Evolutionary conservation across 2,329 filamentous ascomycete genomes (phyloP), one percentile per base, ranked within the genome.

Genomic region (Penicillium sp.): DNA sequence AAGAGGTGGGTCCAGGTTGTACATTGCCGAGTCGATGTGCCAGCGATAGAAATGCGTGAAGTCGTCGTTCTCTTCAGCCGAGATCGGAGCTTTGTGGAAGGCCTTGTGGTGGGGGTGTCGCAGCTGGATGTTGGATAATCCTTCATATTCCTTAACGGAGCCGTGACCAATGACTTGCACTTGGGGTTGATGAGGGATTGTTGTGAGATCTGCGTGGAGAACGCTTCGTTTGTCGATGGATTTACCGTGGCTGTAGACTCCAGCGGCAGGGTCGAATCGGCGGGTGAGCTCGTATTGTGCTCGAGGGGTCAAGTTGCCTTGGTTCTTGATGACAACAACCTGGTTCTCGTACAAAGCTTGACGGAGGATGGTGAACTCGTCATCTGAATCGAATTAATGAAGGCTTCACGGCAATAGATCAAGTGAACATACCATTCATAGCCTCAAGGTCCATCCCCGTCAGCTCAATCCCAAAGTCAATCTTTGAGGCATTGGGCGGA

Each of bases 161-260:
- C 90, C 90, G 67, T 93, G 91, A 33, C 90, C 90, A 59, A 93
- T 92, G 55, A 92, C 86, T 69, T 93, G 89, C 1, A 91, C 88
- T 71, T 93, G 89, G 0, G 90, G 88, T 70, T 93, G 90, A 65
- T 91, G 87, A 0, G 90, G 89, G 45, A 93, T 85, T 0, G 90
- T 92, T 77, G 92, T 92, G 21, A 93, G 81, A 65, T 93, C 90
- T 0, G 90, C 89, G 68, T 92, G 89, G 21, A 93, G 81, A 66
- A 93, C 86, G 54, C 77, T 80, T 53, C 80, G 83, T 71, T 86
- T 86, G 65, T 91, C 88, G 48, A 91, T 78, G 0, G 88, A 90
- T 75, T 89, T 90, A 68, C 89, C 90, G 70, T 92, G 90, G n/a
- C 90, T 89, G 72, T 93, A 93, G 14, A 81, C 82, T 13, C 81